phyloP scores from a whole-genome alignment of 2,329 filamentous ascomycete species.

The Calonectria henricotiae region DNA sequence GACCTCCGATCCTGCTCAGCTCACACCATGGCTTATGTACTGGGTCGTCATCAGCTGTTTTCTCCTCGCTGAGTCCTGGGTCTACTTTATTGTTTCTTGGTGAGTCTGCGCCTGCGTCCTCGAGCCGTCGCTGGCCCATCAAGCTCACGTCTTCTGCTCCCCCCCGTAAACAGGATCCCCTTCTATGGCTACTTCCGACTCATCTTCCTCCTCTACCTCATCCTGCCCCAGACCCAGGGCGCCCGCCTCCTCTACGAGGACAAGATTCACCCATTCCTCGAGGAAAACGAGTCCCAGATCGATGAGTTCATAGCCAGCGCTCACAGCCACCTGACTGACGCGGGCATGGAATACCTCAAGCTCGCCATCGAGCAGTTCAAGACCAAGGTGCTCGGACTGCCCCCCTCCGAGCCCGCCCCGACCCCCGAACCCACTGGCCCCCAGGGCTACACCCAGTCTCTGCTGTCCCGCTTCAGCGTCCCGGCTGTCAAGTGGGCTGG shows the following conservation, averaged over 20 bases:
- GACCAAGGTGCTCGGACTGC: conserved; percentile 85
- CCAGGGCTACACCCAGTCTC: conserved; percentile 81
- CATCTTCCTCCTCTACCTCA: conserved; percentile 90
- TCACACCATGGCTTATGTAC: conserved; percentile 99
- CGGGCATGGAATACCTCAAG: conserved; percentile 84
- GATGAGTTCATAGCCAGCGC: conserved; percentile 89
- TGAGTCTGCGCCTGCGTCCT: conserved; percentile 56
- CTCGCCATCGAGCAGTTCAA: conserved; percentile 80
- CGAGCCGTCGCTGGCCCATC: background rate
- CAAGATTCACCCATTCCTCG: conserved; percentile 90
- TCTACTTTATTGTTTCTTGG: conserved; percentile 89
- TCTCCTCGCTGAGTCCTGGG: conserved; percentile 88
- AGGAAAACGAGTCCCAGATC: conserved; percentile 89
- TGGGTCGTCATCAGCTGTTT: conserved; percentile 93
- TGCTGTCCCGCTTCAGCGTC: conserved; percentile 90
- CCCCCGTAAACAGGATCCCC: conserved; percentile 76
- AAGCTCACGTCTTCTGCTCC: background rate
- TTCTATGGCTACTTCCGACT: conserved; percentile 96
- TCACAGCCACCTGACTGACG: conserved; percentile 84
- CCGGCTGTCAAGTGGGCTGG: conserved; percentile 77
- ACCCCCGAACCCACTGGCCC: conserved; percentile 62
- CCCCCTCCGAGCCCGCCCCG: conserved; percentile 66
- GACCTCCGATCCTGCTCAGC: conserved; percentile 88
- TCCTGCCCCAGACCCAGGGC: conserved; percentile 97
- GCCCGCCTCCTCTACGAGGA: conserved; percentile 88